These are phyloP conservation scores for Fusarium sp. DNA, from an alignment of 2,329 filamentous ascomycete genomes.

Conservation along the genomic window DNA sequence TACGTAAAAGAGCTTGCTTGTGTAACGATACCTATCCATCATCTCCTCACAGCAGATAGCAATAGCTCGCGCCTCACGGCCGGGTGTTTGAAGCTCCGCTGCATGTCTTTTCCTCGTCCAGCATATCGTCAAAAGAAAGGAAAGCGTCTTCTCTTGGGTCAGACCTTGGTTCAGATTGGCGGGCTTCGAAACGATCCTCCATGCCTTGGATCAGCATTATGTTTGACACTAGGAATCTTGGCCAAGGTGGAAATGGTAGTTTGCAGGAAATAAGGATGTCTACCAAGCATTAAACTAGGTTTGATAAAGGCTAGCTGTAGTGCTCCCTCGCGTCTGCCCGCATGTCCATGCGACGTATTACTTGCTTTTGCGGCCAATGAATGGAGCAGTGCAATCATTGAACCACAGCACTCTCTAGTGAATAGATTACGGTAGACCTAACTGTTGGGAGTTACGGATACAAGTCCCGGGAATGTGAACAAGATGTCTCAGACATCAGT, in stretches of 20 bases:
- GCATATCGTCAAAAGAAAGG: background rate
- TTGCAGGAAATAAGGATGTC: slow-evolving; percentile 25
- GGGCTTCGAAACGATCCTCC: slow-evolving; percentile 10
- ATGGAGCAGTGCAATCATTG: slow-evolving; percentile 6
- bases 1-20: slow-evolving; percentile 28
- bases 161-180: slow-evolving; percentile 15
- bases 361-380: slow-evolving; percentile 24
- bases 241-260: slow-evolving; percentile 14
- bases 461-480: slow-evolving; percentile 18
- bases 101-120: slow-evolving; percentile 25
- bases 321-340: slow-evolving; percentile 22
- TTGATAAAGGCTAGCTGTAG: slow-evolving; percentile 21
- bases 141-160: background rate
- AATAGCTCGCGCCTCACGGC: slow-evolving; percentile 11
- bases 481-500: slow-evolving; percentile 16
- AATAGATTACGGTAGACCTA: background rate
- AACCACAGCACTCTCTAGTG: slow-evolving; percentile 5
- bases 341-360: slow-evolving; percentile 10
- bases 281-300: slow-evolving; percentile 24
- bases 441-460: slow-evolving; percentile 14
- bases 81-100: slow-evolving; percentile 20
- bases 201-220: slow-evolving; percentile 10
- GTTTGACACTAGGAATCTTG: slow-evolving; percentile 18
- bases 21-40: slow-evolving; percentile 32
- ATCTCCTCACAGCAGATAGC: slow-evolving; percentile 8